Evolutionary conservation across 441 rosid species (phyloP).

Genomic region (Adansonia madagascariensis): DNA sequence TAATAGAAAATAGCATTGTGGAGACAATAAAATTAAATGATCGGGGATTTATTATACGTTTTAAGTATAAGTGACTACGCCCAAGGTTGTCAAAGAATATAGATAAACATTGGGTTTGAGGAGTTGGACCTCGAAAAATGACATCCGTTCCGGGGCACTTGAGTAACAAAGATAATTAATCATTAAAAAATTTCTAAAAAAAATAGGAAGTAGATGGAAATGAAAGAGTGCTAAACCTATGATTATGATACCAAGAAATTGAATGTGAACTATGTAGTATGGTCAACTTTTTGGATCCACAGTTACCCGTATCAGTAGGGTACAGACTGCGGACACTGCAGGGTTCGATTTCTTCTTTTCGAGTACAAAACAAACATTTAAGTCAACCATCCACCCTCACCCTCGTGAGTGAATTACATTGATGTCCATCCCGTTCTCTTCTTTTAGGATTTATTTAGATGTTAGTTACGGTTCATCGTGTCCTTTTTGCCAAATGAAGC

Average conservation of each 20-base stretch:
- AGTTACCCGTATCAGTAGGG: neutral
- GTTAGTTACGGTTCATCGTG: no score
- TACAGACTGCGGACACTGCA: neutral
- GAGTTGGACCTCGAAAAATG: neutral
- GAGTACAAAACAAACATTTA: neutral
- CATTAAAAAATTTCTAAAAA: no score
- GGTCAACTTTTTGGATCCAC: neutral
- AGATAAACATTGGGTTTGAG: neutral
- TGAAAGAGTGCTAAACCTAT: no score
- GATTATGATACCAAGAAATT: no score
- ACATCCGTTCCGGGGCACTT: neutral
- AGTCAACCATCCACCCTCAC: neutral
- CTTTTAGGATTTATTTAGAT: no score
- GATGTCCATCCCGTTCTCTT: neutral
- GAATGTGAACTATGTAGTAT: neutral
- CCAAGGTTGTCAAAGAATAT: no score
- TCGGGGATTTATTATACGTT: neutral
- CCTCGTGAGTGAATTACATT: neutral
- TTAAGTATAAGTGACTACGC: no score
- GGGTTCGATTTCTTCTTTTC: neutral
- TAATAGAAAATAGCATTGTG: neutral
- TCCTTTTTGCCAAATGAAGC: no score
- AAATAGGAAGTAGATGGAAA: no score
- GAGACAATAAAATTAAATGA: neutral
- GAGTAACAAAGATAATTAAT: neutral